Conservation (phyloP, 2,329 filamentous ascomycete genomes). For the Ampelomyces quisqualis region DNA sequence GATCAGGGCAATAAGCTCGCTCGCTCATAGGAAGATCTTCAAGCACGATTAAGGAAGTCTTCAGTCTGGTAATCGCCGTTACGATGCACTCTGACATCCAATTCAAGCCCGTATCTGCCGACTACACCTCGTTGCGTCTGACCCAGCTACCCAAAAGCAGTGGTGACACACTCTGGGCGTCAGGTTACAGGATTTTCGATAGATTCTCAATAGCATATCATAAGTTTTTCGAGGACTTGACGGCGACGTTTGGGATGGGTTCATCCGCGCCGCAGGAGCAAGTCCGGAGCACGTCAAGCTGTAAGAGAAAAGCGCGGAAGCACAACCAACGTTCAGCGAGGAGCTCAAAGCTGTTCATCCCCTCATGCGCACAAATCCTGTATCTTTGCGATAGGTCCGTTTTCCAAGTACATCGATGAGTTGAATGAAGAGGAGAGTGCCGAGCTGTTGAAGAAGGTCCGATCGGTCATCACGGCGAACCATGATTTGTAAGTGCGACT, state of each 20-base stretch:
- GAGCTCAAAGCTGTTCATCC: slow-evolving; percentile 28
- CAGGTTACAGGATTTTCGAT: slow-evolving; percentile 45
- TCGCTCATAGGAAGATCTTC: slow-evolving; percentile 34
- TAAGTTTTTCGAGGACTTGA: slow-evolving; percentile 26
- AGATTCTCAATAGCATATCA: slow-evolving; percentile 30
- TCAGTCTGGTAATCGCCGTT: slow-evolving; percentile 40
- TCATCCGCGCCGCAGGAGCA: slow-evolving; percentile 15
- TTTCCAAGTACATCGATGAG: slow-evolving; percentile 41
- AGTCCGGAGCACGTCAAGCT: slow-evolving; percentile 12
- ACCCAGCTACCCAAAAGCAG: slow-evolving; percentile 24
- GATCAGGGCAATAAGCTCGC: slow-evolving; percentile 41
- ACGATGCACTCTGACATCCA: slow-evolving; percentile 60
- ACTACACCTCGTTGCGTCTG: slow-evolving; percentile 64
- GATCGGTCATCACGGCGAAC: slow-evolving; percentile 34
- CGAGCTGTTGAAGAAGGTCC: slow-evolving; percentile 13
- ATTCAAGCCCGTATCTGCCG: slow-evolving; percentile 64
- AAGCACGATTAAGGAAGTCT: slow-evolving; percentile 7
- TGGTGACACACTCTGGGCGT: slow-evolving; percentile 48
- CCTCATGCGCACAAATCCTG: slow-evolving; percentile 34
- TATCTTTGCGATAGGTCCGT: slow-evolving; percentile 24
- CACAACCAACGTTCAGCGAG: slow-evolving; percentile 25
- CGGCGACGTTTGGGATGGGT: slow-evolving; percentile 28
- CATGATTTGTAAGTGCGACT: slow-evolving; percentile 47
- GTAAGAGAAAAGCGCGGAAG: slow-evolving; percentile 22
- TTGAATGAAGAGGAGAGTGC: slow-evolving; percentile 38